Evolutionary conservation across 768 basidiomycete genomes (phyloP).

Genomic region (Hydnum rufescens): DNA sequence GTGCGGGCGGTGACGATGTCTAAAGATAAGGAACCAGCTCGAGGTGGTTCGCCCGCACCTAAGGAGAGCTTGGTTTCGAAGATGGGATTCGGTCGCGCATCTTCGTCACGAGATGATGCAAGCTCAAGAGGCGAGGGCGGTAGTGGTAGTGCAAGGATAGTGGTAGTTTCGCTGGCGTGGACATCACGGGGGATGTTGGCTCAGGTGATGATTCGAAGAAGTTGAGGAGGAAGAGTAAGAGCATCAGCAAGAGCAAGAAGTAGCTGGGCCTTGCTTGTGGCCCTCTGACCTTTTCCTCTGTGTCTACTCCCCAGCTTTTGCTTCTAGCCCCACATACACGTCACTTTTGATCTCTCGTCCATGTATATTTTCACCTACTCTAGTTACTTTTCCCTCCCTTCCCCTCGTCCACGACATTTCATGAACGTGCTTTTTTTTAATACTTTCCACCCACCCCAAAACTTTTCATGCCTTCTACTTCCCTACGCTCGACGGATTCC

Average conservation of each 20-base stretch:
- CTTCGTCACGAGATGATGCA: neutral
- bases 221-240: neutral
- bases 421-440: no score
- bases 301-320: no score
- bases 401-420: no score
- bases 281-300: no score
- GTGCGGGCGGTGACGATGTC: neutral
- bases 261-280: neutral
- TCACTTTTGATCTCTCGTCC: no score
- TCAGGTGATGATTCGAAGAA: neutral
- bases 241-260: conserved; percentile 4
- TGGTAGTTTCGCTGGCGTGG: neutral
- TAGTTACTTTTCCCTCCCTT: no score
- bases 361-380: no score
- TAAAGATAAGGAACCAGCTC: neutral
- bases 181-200: neutral
- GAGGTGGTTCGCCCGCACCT: neutral
- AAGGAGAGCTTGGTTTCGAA: neutral
- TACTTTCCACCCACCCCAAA: no score
- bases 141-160: neutral
- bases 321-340: no score
- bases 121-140: neutral
- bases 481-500: no score
- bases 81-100: neutral
- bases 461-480: no score